Evolutionary conservation across 2,329 filamentous ascomycete genomes (phyloP).

Genomic region (Fusarium illudens): DNA sequence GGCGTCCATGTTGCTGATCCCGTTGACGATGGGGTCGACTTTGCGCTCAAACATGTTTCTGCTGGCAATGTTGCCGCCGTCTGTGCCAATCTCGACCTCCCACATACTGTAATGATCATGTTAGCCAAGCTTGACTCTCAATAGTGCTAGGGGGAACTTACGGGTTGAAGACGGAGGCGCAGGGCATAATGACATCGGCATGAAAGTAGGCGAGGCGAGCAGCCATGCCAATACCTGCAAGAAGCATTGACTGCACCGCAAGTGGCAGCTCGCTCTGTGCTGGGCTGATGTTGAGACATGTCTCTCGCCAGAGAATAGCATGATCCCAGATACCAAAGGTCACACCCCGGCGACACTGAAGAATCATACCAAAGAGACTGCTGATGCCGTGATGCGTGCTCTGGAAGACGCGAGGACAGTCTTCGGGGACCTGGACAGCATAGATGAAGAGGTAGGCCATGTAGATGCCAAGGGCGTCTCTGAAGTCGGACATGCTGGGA

Average conservation of each 20-base stretch:
- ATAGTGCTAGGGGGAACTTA: conserved; percentile 1
- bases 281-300: conserved; percentile 30
- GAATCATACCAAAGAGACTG: conserved; percentile 26
- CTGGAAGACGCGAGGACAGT: conserved; percentile 31
- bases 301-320: conserved; percentile 33
- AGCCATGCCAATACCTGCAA: conserved; percentile 28
- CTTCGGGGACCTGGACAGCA: conserved; percentile 21
- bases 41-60: conserved; percentile 30
- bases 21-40: conserved; percentile 33
- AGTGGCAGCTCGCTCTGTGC: conserved; percentile 28
- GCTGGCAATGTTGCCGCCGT: conserved; percentile 19
- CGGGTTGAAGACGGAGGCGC: conserved; percentile 34
- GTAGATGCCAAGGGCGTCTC: conserved; percentile 21
- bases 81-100: conserved; percentile 33
- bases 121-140: neutral
- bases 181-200: conserved; percentile 34
- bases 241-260: conserved; percentile 29
- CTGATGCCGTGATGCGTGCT: conserved; percentile 35
- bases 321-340: conserved; percentile 36
- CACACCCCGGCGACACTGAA: conserved; percentile 27
- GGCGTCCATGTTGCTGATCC: conserved; percentile 31
- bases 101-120: conserved; percentile 17
- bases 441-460: conserved; percentile 33
- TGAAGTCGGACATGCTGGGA: conserved; percentile 25
- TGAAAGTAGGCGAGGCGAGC: conserved; percentile 34